Percentiles rank a stretch among this genome's conserved stretches.
These are phyloP conservation scores for Pythium pyrilobum DNA, from an alignment of 352 stramenopile genomes.

Conservation along the genomic window DNA sequence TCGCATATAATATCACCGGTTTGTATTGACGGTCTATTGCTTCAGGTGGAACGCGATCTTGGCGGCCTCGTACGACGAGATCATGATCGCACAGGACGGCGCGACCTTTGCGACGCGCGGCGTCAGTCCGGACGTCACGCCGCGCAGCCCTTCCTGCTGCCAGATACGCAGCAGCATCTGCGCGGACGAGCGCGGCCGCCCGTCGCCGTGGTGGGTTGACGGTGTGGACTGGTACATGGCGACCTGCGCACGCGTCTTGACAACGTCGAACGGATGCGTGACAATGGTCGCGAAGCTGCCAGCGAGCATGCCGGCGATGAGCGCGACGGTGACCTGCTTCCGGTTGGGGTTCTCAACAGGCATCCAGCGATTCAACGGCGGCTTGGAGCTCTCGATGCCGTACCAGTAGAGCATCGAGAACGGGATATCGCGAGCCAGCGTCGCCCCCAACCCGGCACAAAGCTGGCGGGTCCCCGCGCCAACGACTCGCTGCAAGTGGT, in stretches of 20 bases:
- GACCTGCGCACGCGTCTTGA: slow-evolving; percentile 90
- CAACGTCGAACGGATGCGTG: slow-evolving; percentile 95
- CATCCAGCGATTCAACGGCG: slow-evolving; percentile 25
- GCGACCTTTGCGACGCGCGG: slow-evolving; percentile 67
- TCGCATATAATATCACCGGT: too few species aligned
- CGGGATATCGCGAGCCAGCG: slow-evolving; percentile 91
- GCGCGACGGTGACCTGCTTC: slow-evolving; percentile 50
- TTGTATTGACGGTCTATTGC: slow-evolving; percentile 1
- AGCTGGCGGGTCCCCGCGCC: slow-evolving; percentile 35
- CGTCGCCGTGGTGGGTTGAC: slow-evolving; percentile 15
- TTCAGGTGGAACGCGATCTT: slow-evolving; percentile 53
- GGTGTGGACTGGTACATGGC: slow-evolving; percentile 35
- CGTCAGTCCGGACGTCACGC: slow-evolving; percentile 41
- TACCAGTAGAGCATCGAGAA: slow-evolving; percentile 94
- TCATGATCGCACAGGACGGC: slow-evolving; percentile 78
- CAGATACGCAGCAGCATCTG: slow-evolving; percentile 51
- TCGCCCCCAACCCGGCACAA: slow-evolving; percentile 81
- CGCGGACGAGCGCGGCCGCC: slow-evolving; percentile 21
- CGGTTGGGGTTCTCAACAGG: slow-evolving; percentile 24
- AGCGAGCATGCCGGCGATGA: slow-evolving; percentile 77
- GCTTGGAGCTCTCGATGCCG: slow-evolving; percentile 84
- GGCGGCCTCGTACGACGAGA: slow-evolving; percentile 61
- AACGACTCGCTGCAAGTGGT: slow-evolving; percentile 35
- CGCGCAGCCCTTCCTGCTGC: slow-evolving; percentile 30
- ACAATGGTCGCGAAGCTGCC: slow-evolving; percentile 82